These are phyloP conservation scores for Nothophaeocryptopus gaeumannii DNA, from an alignment of 2,329 filamentous ascomycete genomes.

Conservation along the genomic window DNA sequence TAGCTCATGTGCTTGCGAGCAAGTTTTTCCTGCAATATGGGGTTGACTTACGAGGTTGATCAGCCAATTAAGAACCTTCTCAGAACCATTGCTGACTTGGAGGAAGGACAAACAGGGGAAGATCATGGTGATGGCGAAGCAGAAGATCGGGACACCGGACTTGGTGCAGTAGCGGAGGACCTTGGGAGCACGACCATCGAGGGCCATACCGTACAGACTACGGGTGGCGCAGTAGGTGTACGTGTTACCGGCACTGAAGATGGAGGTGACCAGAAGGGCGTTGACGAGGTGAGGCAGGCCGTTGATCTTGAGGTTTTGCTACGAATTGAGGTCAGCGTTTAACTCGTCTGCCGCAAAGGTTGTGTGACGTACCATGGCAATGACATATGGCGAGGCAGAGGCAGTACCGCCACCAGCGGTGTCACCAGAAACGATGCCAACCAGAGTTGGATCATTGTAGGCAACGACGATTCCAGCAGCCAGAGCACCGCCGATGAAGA, in stretches of 20 bases:
- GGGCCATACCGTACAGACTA: constrained; percentile 50
- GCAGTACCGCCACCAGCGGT: constrained; percentile 27
- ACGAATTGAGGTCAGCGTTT: constrained; percentile 14
- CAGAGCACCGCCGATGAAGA: constrained; percentile 49
- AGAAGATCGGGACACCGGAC: constrained; percentile 59
- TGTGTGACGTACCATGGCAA: constrained; percentile 36
- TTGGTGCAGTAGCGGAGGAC: constrained; percentile 58
- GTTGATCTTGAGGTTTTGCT: constrained; percentile 41
- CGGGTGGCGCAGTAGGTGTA: constrained; percentile 54
- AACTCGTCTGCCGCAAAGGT: neutral
- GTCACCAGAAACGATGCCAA: constrained; percentile 25
- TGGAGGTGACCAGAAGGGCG: constrained; percentile 46
- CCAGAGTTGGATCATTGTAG: constrained; percentile 34
- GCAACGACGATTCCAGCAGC: constrained; percentile 45
- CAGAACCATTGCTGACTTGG: constrained; percentile 30
- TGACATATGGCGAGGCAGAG: constrained; percentile 37
- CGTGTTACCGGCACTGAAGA: constrained; percentile 55
- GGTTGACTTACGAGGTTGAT: constrained; percentile 51
- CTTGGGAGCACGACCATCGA: constrained; percentile 52
- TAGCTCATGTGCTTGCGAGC: constrained; percentile 48
- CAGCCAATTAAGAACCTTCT: constrained; percentile 40
- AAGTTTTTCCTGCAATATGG: neutral
- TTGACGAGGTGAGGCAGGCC: constrained; percentile 41
- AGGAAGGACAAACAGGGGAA: constrained; percentile 37
- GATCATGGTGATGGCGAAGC: constrained; percentile 47